Evolutionary conservation across 768 basidiomycete genomes (phyloP), one percentile per base, ranked within the genome.

Genomic region (Calocybe cyanea): DNA sequence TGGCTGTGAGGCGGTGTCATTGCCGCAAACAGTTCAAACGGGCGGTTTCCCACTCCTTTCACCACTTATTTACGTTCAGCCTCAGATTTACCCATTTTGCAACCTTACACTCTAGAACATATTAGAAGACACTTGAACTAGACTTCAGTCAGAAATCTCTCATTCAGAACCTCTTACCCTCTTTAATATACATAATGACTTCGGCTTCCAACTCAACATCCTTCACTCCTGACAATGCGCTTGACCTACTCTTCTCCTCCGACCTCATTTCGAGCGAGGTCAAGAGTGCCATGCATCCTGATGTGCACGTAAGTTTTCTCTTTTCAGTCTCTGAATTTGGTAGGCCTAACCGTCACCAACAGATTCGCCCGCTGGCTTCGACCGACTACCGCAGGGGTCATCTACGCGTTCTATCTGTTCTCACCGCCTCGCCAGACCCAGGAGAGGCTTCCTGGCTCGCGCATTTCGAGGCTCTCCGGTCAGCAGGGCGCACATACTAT

Each of bases 311-410:
- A 53, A 15, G 56, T 45, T 32, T 20, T 7, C 10, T 14, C 10
- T 10, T 4, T 21, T 9, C 28, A 18, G 21, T 25, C 14, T 10
- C 23, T 8, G 3, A 2, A 21, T n/a, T 5, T 17, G 18, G 33
- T 25, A n/a, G n/a, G n/a, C 18, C 19, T 30, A 38, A 24, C 45
- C 18, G 9, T 31, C 28, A n/a, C 36, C 21, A 11, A 38, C 45
- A 96, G 94, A 80, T 97, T 18, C 92, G 96, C 39, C 96, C 96
- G 0, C 75, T 99, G 15, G 81, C 92, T 0, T 81, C 82, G 18
- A 82, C 86, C 5, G 96, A 99, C 72, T 79, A 92, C 67, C 57
- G 59, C 4, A 81, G 92, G 25, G 84, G 85, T 3, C 92, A 97
- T 64, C 81, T 98, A 53, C 62, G 76, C n/a, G 80, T 96, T 19